A percentile compares a stretch with the other conserved stretches of the same genome.
Conservation (phyloP, 2,329 filamentous ascomycete genomes). For the Alternaria viburni region DNA sequence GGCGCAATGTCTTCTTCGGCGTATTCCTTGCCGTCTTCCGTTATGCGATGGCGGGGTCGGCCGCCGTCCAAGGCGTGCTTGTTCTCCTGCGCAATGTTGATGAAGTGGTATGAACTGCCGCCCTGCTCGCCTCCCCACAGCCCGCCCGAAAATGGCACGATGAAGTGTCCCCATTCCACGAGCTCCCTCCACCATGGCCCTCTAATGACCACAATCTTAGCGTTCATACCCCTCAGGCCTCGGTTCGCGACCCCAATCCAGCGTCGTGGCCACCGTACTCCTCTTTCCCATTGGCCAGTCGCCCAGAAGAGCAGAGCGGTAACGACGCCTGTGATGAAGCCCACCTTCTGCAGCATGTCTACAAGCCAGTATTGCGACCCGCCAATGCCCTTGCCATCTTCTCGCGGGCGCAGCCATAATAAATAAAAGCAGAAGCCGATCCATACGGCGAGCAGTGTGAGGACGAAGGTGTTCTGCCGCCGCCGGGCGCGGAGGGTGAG, state of each 20-base stretch:
- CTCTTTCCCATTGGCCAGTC: slow-evolving; percentile 95
- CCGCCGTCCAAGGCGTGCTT: slow-evolving; percentile 30
- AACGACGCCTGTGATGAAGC: slow-evolving; percentile 87
- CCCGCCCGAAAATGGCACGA: slow-evolving; percentile 71
- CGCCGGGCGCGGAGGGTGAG: slow-evolving; percentile 86
- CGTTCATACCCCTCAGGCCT: slow-evolving; percentile 89
- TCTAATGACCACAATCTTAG: slow-evolving; percentile 90
- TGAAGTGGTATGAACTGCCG: slow-evolving; percentile 75
- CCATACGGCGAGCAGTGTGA: slow-evolving; percentile 81
- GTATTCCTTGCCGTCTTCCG: slow-evolving; percentile 66
- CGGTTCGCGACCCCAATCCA: slow-evolving; percentile 92
- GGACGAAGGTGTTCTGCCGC: slow-evolving; percentile 91
- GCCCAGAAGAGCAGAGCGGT: slow-evolving; percentile 89
- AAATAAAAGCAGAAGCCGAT: slow-evolving; percentile 85
- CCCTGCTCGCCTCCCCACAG: slow-evolving; percentile 55
- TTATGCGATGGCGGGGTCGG: slow-evolving; percentile 35
- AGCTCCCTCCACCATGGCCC: slow-evolving; percentile 82
- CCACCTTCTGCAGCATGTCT: slow-evolving; percentile 87
- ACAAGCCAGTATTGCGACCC: slow-evolving; percentile 97
- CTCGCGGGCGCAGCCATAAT: slow-evolving; percentile 91
- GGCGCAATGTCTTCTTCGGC: slow-evolving; percentile 90
- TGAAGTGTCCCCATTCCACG: slow-evolving; percentile 73
- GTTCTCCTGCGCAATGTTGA: slow-evolving; percentile 64
- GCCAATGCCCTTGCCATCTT: slow-evolving; percentile 89
- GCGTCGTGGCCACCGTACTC: slow-evolving; percentile 88